phyloP scores from a whole-genome alignment of 2,329 filamentous ascomycete species.

The Botrytis pseudocinerea region DNA sequence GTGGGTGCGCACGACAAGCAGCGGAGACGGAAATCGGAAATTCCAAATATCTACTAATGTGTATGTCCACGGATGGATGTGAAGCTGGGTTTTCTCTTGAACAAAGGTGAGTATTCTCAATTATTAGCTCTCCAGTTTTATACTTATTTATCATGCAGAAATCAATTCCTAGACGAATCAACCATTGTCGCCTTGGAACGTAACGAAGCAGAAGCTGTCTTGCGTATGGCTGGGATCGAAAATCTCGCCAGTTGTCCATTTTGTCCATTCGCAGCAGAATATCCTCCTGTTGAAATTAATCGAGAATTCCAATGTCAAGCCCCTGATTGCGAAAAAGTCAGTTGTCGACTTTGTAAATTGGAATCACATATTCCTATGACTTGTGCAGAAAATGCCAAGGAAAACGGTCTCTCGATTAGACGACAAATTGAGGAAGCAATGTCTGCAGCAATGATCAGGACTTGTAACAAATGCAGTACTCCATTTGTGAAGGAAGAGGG shows the following conservation, averaged over 20 bases:
- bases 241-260: conserved; percentile 77
- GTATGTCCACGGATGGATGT: conserved; percentile 71
- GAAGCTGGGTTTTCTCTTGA: conserved; percentile 56
- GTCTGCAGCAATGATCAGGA: conserved; percentile 74
- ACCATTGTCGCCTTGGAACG: conserved; percentile 63
- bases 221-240: conserved; percentile 70
- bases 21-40: conserved; percentile 70
- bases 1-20: conserved; percentile 61
- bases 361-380: conserved; percentile 71
- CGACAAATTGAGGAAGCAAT: conserved; percentile 80
- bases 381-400: conserved; percentile 65
- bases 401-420: conserved; percentile 60
- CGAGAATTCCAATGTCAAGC: conserved; percentile 73
- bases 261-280: conserved; percentile 77
- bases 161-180: conserved; percentile 52
- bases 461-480: conserved; percentile 64
- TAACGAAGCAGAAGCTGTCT: conserved; percentile 68
- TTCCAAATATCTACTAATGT: conserved; percentile 66
- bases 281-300: conserved; percentile 64
- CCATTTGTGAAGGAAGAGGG: conserved; percentile 76
- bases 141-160: conserved; percentile 30
- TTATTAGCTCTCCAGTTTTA: neutral
- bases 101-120: conserved; percentile 53
- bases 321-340: conserved; percentile 61
- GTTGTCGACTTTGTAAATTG: conserved; percentile 67